Conservation (phyloP, 371 early-diverging fungal genomes). For the Saksenaea oblongispora region DNA sequence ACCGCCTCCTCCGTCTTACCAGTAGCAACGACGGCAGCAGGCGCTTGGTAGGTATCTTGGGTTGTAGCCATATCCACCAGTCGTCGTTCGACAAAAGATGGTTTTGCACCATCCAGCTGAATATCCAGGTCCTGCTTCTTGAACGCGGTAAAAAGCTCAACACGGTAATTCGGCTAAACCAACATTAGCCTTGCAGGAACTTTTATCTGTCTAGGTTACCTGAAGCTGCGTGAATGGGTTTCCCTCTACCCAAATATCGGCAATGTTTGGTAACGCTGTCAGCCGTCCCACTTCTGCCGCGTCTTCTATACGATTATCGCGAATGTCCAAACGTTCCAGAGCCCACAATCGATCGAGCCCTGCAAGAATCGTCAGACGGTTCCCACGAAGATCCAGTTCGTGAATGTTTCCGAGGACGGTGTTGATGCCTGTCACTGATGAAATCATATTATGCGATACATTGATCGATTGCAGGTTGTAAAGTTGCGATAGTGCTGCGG, state of each 20-base stretch:
- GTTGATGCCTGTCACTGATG: conserved; percentile 61
- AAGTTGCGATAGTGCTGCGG: conserved; percentile 55
- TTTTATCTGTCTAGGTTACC: conserved; percentile 28
- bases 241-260: conserved; percentile 60
- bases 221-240: conserved; percentile 61
- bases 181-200: too few species aligned
- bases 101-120: conserved; percentile 57
- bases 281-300: conserved; percentile 60
- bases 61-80: conserved; percentile 20
- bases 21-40: conserved; percentile 20
- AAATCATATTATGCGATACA: conserved; percentile 67
- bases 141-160: conserved; percentile 56
- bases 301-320: conserved; percentile 67
- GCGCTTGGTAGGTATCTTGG: conserved; percentile 12
- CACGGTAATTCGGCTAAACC: conserved; percentile 54
- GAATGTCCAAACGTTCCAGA: conserved; percentile 67
- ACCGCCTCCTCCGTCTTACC: conserved; percentile 3
- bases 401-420: conserved; percentile 68
- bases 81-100: conserved; percentile 54
- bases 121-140: conserved; percentile 51
- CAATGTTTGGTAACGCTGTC: conserved; percentile 56
- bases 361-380: conserved; percentile 61
- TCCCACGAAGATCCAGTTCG: conserved; percentile 64
- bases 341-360: conserved; percentile 75
- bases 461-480: conserved; percentile 64